A percentile compares a stretch with the other conserved stretches of the same genome.
Evolutionary conservation across 1,139 yeast genomes (phyloP).

Genomic region (Nakaseomyces delphensis): DNA sequence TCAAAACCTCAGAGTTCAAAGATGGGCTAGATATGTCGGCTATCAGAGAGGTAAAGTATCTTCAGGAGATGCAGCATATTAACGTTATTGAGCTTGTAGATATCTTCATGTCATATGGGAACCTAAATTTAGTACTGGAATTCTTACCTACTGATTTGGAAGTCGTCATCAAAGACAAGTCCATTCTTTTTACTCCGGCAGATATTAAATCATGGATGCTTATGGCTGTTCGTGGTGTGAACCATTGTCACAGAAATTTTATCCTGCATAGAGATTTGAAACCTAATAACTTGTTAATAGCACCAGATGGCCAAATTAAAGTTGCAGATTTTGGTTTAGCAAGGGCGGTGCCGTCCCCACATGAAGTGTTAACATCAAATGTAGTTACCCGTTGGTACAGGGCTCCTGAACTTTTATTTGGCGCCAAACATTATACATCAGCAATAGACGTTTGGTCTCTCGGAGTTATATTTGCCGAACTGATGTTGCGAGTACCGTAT

Average conservation of each 20-base stretch:
- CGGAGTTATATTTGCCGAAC: constrained; percentile 92
- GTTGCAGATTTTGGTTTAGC: constrained; percentile 98
- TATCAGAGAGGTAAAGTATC: constrained; percentile 83
- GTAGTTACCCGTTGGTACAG: constrained; percentile 98
- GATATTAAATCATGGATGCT: constrained; percentile 90
- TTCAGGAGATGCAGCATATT: constrained; percentile 74
- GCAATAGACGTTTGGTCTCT: constrained; percentile 93
- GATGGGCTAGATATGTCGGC: constrained; percentile 99
- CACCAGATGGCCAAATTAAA: constrained; percentile 81
- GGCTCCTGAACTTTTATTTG: constrained; percentile 86
- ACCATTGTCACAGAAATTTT: constrained; percentile 88
- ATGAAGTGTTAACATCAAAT: constrained; percentile 77
- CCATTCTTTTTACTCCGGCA: constrained; percentile 69
- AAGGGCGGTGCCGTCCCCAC: constrained; percentile 67
- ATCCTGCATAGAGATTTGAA: constrained; percentile 84
- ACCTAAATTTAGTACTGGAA: constrained; percentile 80
- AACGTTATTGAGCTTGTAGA: constrained; percentile 84
- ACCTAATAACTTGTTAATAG: constrained; percentile 71
- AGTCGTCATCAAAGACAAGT: constrained; percentile 73
- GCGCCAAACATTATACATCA: constrained; percentile 78
- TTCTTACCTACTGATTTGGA: constrained; percentile 89
- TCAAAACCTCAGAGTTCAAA: constrained; percentile 87
- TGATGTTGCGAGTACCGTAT: constrained; percentile 91
- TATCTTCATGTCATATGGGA: constrained; percentile 64
- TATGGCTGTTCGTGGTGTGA: constrained; percentile 89